Evolutionary conservation across 306 rosid species (phyloP), one percentile per base, ranked within the genome.

Genomic region (Vigna hirtella): DNA sequence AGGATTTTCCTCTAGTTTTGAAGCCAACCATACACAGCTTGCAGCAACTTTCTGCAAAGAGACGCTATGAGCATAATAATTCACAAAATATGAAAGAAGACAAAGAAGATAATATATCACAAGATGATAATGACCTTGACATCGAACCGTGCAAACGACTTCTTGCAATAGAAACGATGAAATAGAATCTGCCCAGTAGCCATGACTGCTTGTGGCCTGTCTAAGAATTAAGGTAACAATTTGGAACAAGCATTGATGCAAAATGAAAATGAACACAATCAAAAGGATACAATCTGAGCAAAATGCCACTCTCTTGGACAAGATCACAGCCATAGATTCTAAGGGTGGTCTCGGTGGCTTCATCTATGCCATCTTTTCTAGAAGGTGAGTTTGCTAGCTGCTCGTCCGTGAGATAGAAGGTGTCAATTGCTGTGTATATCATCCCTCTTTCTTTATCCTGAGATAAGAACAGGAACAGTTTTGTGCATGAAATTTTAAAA

Each of bases 171-270:
- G 88, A 95, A 95, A 26, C 94, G 98, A 77, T 91, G 99, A 81
- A 95, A 95, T 17, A 93, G 85, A 82, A 95, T 98, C 85, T 95
- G 98, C 9, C 94, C 98, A 43, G 99, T 93, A 67, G 98, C 99
- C 99, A 95, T 95, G 73, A 93, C 98, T 5, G 99, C 97, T 66
- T 93, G 98, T 32, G 98, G 97, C 69, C 99, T 93, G 84, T 52
- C 84, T 67, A 43, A 76, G 18, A 36, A 61, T 83, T 66, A 75
- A 83, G 85, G 81, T 12, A 76, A 83, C 42, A 49, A 48, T 40
- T 40, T 67, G 77, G 77, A 73, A 66, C 24, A 49, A 77, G 66
- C 12, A 57, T n/a, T 42, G 36, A 72, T 3, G 32, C 48, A 40
- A 61, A 51, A 76, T 30, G 1, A 9, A 65, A 47, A 66, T 7